Conservation (phyloP, 139 green algal species). For the Chlorella vulgaris region DNA sequence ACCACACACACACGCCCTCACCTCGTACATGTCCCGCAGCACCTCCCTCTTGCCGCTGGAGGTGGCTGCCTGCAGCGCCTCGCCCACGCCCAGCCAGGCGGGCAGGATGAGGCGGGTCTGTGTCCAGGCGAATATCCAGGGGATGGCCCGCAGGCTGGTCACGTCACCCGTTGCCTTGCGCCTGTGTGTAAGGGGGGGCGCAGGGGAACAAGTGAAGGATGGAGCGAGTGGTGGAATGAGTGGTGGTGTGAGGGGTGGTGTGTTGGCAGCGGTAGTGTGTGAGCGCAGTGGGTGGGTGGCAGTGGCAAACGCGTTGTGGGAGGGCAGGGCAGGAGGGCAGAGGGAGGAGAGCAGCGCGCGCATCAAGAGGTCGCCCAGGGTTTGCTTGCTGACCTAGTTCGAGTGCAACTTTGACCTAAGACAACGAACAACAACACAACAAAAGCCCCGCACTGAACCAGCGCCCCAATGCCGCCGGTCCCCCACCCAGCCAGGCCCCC, state of each 20-base stretch:
- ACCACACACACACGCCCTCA: not conserved
- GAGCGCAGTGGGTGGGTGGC: not conserved
- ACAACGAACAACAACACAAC: too few species aligned
- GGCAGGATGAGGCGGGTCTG: conserved; percentile 92
- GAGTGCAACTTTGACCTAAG: too few species aligned
- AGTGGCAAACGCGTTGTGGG: not conserved
- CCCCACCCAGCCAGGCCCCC: not conserved
- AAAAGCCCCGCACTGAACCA: not conserved
- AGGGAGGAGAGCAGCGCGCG: too few species aligned
- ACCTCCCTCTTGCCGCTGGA: conserved; percentile 61
- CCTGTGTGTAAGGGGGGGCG: not conserved
- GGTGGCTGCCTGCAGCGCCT: conserved; percentile 64
- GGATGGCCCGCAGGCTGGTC: conserved; percentile 91
- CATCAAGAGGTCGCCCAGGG: too few species aligned
- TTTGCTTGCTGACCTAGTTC: too few species aligned
- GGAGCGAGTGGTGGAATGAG: too few species aligned
- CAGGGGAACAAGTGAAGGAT: too few species aligned
- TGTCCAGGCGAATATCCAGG: conserved; percentile 99
- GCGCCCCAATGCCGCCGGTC: not conserved
- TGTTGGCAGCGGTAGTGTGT: not conserved
- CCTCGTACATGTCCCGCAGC: conserved; percentile 89
- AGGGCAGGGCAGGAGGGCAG: not conserved
- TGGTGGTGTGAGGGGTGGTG: too few species aligned
- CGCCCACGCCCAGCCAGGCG: conserved; percentile 94
- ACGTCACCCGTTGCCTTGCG: conserved; percentile 65